Evolutionary conservation across 2,329 filamentous ascomycete genomes (phyloP).

Genomic region (Nemania sp.): DNA sequence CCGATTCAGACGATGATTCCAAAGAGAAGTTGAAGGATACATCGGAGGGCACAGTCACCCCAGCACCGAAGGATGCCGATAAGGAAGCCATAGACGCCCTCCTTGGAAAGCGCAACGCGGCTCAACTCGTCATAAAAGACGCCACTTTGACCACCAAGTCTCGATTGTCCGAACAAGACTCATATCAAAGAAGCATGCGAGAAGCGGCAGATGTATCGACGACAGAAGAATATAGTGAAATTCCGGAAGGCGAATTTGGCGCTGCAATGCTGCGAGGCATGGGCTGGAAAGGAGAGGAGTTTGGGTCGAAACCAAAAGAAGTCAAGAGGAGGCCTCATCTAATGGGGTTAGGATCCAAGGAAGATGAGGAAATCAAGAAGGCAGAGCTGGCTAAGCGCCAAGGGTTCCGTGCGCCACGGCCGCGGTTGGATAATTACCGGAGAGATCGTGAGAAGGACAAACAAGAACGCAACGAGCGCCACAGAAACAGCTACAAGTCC

Average conservation of each 20-base stretch:
- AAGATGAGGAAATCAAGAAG: constrained; percentile 72
- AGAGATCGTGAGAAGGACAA: constrained; percentile 50
- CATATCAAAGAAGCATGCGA: constrained; percentile 70
- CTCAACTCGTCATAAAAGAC: constrained; percentile 56
- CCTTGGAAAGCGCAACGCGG: constrained; percentile 54
- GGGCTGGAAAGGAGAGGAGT: constrained; percentile 81
- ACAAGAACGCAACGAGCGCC: constrained; percentile 46
- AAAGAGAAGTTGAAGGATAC: background rate
- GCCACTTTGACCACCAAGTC: constrained; percentile 22
- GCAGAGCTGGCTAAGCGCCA: constrained; percentile 56
- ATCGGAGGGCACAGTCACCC: constrained; percentile 20
- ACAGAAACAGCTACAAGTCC: constrained; percentile 49
- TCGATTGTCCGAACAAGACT: constrained; percentile 62
- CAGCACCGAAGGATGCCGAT: constrained; percentile 40
- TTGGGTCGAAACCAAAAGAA: constrained; percentile 58
- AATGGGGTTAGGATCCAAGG: constrained; percentile 86
- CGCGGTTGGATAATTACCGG: constrained; percentile 55
- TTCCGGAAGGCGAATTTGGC: constrained; percentile 94
- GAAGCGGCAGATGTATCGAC: constrained; percentile 75
- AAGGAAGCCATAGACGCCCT: constrained; percentile 68
- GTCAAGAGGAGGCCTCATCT: constrained; percentile 75
- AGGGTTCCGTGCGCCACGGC: constrained; percentile 44
- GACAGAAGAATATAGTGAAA: constrained; percentile 81
- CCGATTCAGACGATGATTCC: constrained; percentile 23
- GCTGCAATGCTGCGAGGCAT: constrained; percentile 87